A percentile compares a stretch with the other conserved stretches of the same genome.
These are phyloP conservation scores for Peronospora destructor DNA, from an alignment of 352 stramenopile genomes.

Conservation along the genomic window DNA sequence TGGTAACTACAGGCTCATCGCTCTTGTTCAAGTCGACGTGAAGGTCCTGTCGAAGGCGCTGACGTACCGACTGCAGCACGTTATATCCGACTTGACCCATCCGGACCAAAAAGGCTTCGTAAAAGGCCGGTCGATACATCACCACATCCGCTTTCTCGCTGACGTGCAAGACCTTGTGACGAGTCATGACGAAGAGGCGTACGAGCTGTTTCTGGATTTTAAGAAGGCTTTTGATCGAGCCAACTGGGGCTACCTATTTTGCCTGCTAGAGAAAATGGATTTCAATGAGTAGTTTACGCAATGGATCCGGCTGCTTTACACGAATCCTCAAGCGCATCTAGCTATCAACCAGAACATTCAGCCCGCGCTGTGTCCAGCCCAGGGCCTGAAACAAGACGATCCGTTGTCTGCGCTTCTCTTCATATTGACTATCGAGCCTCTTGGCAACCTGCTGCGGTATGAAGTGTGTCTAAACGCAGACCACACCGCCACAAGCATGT, in stretches of 20 bases:
- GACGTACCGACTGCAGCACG: background rate
- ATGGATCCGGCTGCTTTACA: background rate
- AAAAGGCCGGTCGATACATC: background rate
- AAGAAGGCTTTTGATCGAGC: background rate
- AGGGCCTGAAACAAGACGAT: conserved; percentile 1
- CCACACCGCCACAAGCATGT: background rate
- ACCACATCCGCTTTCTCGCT: background rate
- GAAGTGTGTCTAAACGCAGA: background rate
- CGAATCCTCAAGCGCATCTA: background rate
- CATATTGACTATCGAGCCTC: background rate
- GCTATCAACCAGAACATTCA: background rate
- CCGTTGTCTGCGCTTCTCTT: background rate
- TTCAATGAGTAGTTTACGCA: background rate
- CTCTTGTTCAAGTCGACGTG: conserved; percentile 7
- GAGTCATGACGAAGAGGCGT: background rate
- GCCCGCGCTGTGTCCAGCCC: background rate
- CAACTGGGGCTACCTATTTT: background rate
- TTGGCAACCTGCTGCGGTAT: background rate
- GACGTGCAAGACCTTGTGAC: background rate
- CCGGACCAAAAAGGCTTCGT: background rate
- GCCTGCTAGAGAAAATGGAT: background rate
- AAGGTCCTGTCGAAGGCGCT: background rate
- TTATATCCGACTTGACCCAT: background rate
- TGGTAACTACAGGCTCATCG: conserved; percentile 6
- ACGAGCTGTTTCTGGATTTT: background rate